Conservation (phyloP, 176 grass and related monocot genomes). For the Sorghum bicolor region Sorghum_bicolor_NCBIv3 NC_012870.2:5692001-5692500, state of each 20-base stretch:
- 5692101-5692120: not conserved
- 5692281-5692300: not conserved
- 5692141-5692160: not conserved
- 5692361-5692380: not conserved
- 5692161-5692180: not conserved
- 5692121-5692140: not conserved
- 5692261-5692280: too few species aligned
- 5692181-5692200: not conserved
- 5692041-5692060: slow-evolving; percentile 33
- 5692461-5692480: too few species aligned
- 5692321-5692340: not conserved
- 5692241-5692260: not conserved
- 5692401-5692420: too few species aligned
- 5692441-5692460: too few species aligned
- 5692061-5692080: slow-evolving; percentile 5
- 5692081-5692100: not conserved
- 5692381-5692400: not conserved
- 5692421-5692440: too few species aligned
- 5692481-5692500: too few species aligned
- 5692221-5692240: too few species aligned
- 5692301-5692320: not conserved
- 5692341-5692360: not conserved
- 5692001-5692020: not conserved
- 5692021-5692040: not conserved
- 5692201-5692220: not conserved